Percentiles rank a stretch among this genome's conserved stretches.
Evolutionary conservation across 169 alveolate species (phyloP).

Genomic region (Babesia ovata): DNA sequence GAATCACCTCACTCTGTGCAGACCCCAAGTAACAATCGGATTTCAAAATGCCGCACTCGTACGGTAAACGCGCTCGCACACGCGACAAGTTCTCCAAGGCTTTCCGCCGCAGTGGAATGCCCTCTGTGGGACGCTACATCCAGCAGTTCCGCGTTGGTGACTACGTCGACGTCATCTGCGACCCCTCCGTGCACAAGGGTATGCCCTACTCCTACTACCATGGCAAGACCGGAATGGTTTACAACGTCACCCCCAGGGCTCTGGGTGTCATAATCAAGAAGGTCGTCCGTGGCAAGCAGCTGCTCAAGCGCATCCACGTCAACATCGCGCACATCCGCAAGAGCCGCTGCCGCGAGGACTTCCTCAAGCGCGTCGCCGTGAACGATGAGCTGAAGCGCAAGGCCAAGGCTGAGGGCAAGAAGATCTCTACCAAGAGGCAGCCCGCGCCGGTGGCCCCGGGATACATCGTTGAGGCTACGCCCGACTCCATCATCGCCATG

Average conservation of each 20-base stretch:
- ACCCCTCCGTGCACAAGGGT: constrained; percentile 97
- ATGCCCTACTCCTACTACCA: constrained; percentile 98
- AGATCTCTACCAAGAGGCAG: constrained; percentile 68
- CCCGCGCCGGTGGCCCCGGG: constrained; percentile 78
- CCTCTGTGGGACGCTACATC: constrained; percentile 91
- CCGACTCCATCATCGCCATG: constrained; percentile 71
- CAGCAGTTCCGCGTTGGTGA: constrained; percentile 93
- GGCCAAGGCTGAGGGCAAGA: constrained; percentile 88
- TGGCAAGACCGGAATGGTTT: constrained; percentile 98
- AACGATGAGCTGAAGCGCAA: constrained; percentile 90
- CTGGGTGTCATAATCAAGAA: constrained; percentile 96
- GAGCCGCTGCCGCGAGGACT: constrained; percentile 95
- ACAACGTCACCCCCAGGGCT: constrained; percentile 94
- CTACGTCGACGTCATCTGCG: constrained; percentile 95
- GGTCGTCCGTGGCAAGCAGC: constrained; percentile 95
- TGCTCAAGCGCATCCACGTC: constrained; percentile 95
- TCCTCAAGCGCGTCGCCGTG: constrained; percentile 91
- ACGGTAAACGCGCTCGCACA: constrained; percentile 98
- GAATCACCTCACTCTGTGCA: not conserved
- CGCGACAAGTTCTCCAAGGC: constrained; percentile 97
- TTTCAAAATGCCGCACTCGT: constrained; percentile 80
- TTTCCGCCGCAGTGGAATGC: constrained; percentile 94
- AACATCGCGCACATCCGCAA: constrained; percentile 96
- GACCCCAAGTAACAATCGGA: constrained; percentile 31
- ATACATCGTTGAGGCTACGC: constrained; percentile 75